Evolutionary conservation across 495 filamentous ascomycete genomes (phyloP).

Genomic region (Cenococcum geophilum): DNA sequence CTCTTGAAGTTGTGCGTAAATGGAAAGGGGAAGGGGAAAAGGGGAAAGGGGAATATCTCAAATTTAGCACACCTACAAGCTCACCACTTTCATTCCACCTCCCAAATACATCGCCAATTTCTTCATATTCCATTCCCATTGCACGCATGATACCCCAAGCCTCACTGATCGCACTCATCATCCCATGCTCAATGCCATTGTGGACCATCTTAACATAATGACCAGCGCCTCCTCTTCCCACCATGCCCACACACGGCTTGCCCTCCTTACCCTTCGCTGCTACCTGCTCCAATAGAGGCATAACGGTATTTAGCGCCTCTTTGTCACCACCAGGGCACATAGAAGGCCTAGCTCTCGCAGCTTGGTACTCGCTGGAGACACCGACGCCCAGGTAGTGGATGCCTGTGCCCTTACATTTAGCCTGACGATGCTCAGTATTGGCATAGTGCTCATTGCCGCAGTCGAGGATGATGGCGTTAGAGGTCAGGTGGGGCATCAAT

Average conservation of each 20-base stretch:
- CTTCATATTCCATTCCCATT: slow-evolving; percentile 54
- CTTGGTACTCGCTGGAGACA: slow-evolving; percentile 65
- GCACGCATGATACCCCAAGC: slow-evolving; percentile 61
- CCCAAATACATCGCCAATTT: slow-evolving; percentile 56
- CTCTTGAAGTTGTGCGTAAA: not conserved
- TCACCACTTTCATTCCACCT: slow-evolving; percentile 57
- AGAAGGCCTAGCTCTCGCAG: slow-evolving; percentile 57
- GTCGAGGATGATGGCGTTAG: slow-evolving; percentile 66
- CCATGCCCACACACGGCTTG: slow-evolving; percentile 54
- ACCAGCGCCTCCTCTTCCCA: slow-evolving; percentile 58
- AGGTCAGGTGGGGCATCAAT: slow-evolving; percentile 50
- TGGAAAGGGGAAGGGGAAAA: not conserved
- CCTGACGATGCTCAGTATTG: slow-evolving; percentile 61
- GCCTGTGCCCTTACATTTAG: slow-evolving; percentile 47
- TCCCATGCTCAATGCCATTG: slow-evolving; percentile 70
- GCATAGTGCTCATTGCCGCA: slow-evolving; percentile 65
- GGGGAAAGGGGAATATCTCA: not conserved
- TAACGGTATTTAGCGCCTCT: slow-evolving; percentile 50
- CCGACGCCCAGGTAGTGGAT: slow-evolving; percentile 63
- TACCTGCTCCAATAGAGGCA: slow-evolving; percentile 58
- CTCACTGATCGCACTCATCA: slow-evolving; percentile 57
- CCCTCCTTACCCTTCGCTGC: slow-evolving; percentile 55
- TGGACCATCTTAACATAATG: slow-evolving; percentile 78
- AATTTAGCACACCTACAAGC: slow-evolving; percentile 36
- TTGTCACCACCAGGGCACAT: slow-evolving; percentile 61